Base-by-base conservation (phyloP, 257 asterid genomes). In the Osmanthus fragrans region DNA sequence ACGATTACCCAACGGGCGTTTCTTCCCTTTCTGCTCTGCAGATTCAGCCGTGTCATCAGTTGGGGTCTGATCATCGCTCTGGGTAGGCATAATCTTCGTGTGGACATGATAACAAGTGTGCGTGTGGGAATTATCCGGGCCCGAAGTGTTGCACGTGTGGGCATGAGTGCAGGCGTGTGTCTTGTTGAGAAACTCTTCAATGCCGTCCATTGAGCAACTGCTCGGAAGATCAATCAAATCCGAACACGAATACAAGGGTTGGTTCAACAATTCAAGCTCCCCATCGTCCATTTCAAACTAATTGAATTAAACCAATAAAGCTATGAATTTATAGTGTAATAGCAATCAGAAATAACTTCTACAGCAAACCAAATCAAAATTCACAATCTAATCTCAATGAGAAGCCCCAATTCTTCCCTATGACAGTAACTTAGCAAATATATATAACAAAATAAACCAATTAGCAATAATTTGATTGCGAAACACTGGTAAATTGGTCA, bases 41-140 rank as follows among this genome's bases (percentile, higher is more conserved):
- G 98, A 96, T 85, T 92, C 98, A 7, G 97, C 96, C n/a, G 97
- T 89, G 79, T 93, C 99, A 23, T 96, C 98, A 39, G 89, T 90
- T 27, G 96, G 91, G 12, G 77, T 80, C 81, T 88, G 93, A 42
- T 80, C 89, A 4, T 89, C 97, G 76, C 88, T 85, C 1, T 86
- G 75, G 27, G 96, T 84, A 10, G 98, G 93, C 86, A 91, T 82
- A 16, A 93, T 89, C 83, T 95, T 97, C 76, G 98, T 95, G 58
- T 95, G 99, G 73, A 92, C 99, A 79, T 95, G 99, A 76, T 91
- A 92, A 73, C 99, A 95, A 2, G 97, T 95, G 80, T 95, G 99
- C 0, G 89, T 85, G 42, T 87, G 90, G 13, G 90, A 87, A 75
- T 87, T 87, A 63, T 63, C 69, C 1, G 69, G 69, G 69, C 69